Base-by-base conservation (phyloP, 1,139 yeast species). In the Saccharomyces hybrid region DNA sequence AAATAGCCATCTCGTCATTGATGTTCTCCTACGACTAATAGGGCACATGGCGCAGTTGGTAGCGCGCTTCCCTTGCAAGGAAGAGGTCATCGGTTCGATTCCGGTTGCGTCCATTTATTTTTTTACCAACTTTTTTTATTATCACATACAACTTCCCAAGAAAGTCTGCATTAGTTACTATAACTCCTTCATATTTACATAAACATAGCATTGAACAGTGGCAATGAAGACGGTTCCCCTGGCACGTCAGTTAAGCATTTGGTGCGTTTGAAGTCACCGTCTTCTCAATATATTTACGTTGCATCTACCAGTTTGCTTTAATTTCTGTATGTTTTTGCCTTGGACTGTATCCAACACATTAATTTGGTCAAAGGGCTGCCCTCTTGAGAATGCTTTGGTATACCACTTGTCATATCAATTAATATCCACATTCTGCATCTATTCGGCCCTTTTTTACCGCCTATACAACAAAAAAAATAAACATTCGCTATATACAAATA, bases 11-110 rank as follows among this genome's bases (percentile, higher is more conserved):
- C 6, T 32, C 7, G 42, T 14, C 14, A n/a, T 2, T 32, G 6
- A 5, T 14, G 6, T 32, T 14, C 6, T 32, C 11, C 14, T 4
- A 42, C 9, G 5, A 21, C 2, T 0, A 46, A 21, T 29, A 54
- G 67, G 67, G 67, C 67, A 61, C 61, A 59, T 64, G 65, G 67
- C 67, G 66, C 67, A 64, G 67, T 63, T 64, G 67, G 67, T 64
- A 64, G 67, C 67, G 67, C 67, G 67, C 66, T 60, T 62, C 67
- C 67, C 66, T 64, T 64, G 67, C 67, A 64, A 62, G 67, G 66
- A 62, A 60, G 66, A 64, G 67, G 68, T 64, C 68, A 63, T 59
- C 65, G 66, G 68, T 64, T 64, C 68, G 66, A 64, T 57, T 63
- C 68, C 68, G 65, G 67, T 64, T 59, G 61, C 62, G 68, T 64